Evolutionary conservation across 2,329 filamentous ascomycete species (phyloP).

Genomic region (Ophiostoma sp.): DNA sequence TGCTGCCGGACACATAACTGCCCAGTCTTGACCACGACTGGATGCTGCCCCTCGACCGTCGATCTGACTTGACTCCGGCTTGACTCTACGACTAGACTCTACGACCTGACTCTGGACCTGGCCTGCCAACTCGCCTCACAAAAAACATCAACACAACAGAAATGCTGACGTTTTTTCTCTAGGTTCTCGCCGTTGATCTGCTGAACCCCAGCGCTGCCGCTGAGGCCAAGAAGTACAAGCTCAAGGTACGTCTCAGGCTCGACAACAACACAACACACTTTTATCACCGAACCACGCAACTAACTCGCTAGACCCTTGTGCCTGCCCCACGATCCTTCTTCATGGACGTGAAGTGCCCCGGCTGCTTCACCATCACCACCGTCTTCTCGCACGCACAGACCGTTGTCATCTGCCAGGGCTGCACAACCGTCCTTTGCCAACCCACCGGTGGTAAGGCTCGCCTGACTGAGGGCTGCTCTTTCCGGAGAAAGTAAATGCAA

Average conservation of each 20-base stretch:
- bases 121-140: background rate
- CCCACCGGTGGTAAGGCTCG: conserved; percentile 98
- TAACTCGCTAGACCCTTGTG: conserved; percentile 67
- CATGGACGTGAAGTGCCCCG: conserved; percentile 99
- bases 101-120: background rate
- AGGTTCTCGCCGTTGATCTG: conserved; percentile 99
- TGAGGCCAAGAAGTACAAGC: conserved; percentile 99
- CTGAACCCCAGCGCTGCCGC: conserved; percentile 97
- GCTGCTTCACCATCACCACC: conserved; percentile 99
- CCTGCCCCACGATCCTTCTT: conserved; percentile 98
- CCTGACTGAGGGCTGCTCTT: conserved; percentile 99
- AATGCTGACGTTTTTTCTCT: conserved; percentile 23
- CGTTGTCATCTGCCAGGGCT: conserved; percentile 99
- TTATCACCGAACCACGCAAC: background rate
- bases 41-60: background rate
- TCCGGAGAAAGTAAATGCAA: conserved; percentile 93
- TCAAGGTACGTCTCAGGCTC: conserved; percentile 66
- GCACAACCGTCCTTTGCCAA: conserved; percentile 99
- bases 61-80: background rate
- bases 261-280: background rate
- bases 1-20: background rate
- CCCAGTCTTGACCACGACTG: background rate
- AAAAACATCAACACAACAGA: background rate
- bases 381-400: conserved; percentile 99
- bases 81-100: background rate